Conservation (phyloP, 73 alveolate genomes). For the Tetrahymena malaccensis region DNA sequence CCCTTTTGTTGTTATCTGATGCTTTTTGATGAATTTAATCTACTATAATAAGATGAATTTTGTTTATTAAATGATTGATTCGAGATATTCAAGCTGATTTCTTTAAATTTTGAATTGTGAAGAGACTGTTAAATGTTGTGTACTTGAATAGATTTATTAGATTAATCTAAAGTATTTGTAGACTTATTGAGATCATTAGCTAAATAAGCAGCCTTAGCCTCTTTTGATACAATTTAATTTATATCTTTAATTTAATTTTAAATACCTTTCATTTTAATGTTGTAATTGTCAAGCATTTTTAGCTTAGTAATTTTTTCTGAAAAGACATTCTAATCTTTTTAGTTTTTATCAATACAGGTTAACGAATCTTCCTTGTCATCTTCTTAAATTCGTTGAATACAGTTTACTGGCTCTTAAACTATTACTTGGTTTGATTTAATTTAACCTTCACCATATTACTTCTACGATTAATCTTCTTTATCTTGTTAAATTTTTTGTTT, state of each 20-base stretch:
- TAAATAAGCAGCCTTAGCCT: neutral
- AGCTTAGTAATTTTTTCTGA: neutral
- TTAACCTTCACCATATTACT: neutral
- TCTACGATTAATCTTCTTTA: neutral
- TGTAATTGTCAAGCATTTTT: neutral
- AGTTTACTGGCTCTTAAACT: neutral
- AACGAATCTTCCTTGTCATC: neutral
- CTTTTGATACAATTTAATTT: neutral
- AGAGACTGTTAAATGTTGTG: neutral
- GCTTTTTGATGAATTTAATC: neutral
- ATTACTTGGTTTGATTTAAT: neutral
- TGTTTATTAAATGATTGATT: neutral
- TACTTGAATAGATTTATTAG: neutral
- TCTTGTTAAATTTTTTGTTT: neutral
- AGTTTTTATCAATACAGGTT: neutral
- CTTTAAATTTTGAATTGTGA: neutral
- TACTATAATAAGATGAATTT: neutral
- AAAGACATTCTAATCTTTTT: neutral
- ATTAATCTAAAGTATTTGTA: neutral
- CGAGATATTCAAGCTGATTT: neutral
- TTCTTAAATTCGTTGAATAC: neutral
- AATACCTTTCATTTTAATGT: neutral
- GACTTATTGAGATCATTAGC: neutral
- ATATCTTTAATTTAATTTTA: neutral
- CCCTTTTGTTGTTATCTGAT: neutral